A percentile compares a stretch with the other conserved stretches of the same genome.
phyloP scores from a whole-genome alignment of 179 eudicot species.

The Beta lomatogona region DNA sequence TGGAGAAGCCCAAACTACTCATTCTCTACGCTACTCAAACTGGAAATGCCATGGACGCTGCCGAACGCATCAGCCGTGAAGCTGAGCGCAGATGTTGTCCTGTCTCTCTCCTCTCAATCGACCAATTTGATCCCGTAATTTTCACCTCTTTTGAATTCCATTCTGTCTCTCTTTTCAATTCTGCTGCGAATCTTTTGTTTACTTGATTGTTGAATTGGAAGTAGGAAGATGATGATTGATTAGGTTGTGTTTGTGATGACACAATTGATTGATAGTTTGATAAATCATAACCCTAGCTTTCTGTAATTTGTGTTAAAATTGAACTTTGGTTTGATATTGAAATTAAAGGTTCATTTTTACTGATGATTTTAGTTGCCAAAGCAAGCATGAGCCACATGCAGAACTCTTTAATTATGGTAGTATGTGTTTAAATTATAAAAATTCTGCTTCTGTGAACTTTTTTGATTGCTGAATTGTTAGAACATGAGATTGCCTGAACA shows the following conservation, averaged over 20 bases:
- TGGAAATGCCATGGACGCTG: constrained; percentile 81
- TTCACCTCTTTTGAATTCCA: not conserved
- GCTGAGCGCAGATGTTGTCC: constrained; percentile 73
- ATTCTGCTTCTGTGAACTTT: not conserved
- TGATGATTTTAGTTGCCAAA: not conserved
- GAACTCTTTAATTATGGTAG: not conserved
- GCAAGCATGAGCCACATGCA: no score
- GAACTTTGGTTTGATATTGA: not conserved
- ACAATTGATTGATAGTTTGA: no score
- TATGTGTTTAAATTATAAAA: not conserved
- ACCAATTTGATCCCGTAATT: constrained; percentile 67
- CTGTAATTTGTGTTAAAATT: not conserved
- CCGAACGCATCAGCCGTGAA: constrained; percentile 76
- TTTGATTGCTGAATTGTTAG: not conserved
- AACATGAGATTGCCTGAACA: not conserved
- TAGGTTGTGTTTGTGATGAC: not conserved
- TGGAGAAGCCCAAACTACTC: constrained; percentile 43
- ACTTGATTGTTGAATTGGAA: not conserved
- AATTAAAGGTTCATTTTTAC: not conserved
- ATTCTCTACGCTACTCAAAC: constrained; percentile 72
- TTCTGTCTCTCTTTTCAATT: not conserved
- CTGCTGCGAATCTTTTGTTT: not conserved
- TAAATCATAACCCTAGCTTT: not conserved
- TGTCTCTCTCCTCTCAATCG: constrained; percentile 53
- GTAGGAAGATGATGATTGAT: not conserved